A percentile compares a stretch with the other conserved stretches of the same genome.
Evolutionary conservation across 805 yeast genomes (phyloP).

Genomic region (Tetrapisispora pingtungensis): DNA sequence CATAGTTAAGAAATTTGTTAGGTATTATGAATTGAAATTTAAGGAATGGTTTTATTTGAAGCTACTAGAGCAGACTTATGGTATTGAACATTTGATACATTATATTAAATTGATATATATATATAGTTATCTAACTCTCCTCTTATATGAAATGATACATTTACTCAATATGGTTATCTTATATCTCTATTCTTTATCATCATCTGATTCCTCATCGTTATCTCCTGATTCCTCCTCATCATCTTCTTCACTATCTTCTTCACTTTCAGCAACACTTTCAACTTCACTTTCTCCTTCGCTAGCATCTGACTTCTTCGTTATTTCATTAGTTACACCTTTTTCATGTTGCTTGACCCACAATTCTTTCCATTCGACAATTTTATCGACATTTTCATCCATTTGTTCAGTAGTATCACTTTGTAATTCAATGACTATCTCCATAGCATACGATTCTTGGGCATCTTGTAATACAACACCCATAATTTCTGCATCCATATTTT

Average conservation of each 20-base stretch:
- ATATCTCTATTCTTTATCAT: background rate
- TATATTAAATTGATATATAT: no score
- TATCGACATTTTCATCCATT: constrained; percentile 70
- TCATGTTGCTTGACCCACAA: constrained; percentile 63
- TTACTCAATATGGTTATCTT: no score
- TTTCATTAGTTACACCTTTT: constrained; percentile 49
- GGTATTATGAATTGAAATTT: no score
- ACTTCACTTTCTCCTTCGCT: background rate
- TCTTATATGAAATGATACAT: no score
- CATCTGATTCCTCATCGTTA: constrained; percentile 1
- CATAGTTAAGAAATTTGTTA: background rate
- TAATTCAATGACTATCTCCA: constrained; percentile 74
- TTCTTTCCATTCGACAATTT: constrained; percentile 65
- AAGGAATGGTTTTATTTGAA: no score
- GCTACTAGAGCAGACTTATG: no score
- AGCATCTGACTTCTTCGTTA: constrained; percentile 6
- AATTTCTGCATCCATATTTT: constrained; percentile 91
- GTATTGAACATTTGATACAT: no score
- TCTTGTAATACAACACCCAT: constrained; percentile 87
- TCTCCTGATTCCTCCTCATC: constrained; percentile 1
- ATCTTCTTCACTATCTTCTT: background rate
- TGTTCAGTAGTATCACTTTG: constrained; percentile 63
- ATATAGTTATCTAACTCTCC: no score
- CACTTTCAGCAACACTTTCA: background rate
- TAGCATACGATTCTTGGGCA: constrained; percentile 72